Evolutionary conservation across 805 yeast species (phyloP), one percentile per base, ranked within the genome.

Genomic region (Myxozyma nipponensis): DNA sequence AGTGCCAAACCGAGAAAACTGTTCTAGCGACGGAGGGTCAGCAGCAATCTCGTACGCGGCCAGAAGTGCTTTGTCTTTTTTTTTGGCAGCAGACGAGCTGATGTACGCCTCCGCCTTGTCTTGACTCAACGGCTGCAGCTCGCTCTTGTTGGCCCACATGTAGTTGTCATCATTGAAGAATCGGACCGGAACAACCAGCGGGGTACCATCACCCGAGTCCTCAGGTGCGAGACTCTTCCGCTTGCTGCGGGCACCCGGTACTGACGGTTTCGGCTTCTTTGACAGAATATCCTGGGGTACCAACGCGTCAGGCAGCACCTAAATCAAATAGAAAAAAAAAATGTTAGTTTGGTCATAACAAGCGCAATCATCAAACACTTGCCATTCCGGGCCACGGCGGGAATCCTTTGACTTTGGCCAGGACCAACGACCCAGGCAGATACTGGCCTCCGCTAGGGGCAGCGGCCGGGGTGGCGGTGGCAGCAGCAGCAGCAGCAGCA

Each of bases 361-460:
- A 7, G 7, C 7, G 32, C 7, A 28, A 24, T 15, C 42, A 18
- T 15, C 13, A 18, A 35, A 6, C 18, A 44, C 56, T 9, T 46
- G 86, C 81, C 80, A 86, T 82, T 2, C 90, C 89, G 0, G 96
- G 96, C 96, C 96, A 87, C 38, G 90, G 84, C 2, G 95, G 86
- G 63, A 81, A 87, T 6, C 95, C 95, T 62, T 86, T 87, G 42
- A 87, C 81, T 66, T 87, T 87, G 5, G 93, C 93, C 22, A 87
- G 72, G 0, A 87, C 85, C 3, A 79, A 66, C 24, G 73, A 68
- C 3, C 83, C 82, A 1, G 82, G 77, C 24, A 69, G 70, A 52
- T 63, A 73, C 44, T 15, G 10, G 35, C 4, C 23, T 25, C 3
- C 28, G 21, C 15, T 22, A 26, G 4, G 6, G 17, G 44, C 32